phyloP scores from a whole-genome alignment of 1,139 yeast species.

The Hemisphaericaspora xylanilytica region DNA sequence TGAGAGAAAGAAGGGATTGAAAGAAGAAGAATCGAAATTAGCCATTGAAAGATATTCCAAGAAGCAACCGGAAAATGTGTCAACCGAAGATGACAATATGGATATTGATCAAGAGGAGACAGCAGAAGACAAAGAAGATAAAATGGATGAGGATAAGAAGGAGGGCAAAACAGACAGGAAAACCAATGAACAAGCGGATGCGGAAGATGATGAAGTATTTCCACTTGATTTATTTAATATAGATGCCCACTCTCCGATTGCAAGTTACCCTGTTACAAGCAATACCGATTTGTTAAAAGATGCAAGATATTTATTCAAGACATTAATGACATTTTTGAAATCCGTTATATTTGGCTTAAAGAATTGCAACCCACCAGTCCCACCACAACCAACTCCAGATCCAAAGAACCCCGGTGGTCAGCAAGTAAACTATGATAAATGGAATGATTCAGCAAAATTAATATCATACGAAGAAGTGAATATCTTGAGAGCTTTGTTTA shows the following conservation, averaged over 20 bases:
- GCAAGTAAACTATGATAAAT: slow-evolving; percentile 53
- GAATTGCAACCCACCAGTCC: slow-evolving; percentile 86
- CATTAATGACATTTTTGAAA: slow-evolving; percentile 84
- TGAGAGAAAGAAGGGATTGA: slow-evolving; percentile 40
- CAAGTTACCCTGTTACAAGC: slow-evolving; percentile 26
- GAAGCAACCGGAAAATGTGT: slow-evolving; percentile 13
- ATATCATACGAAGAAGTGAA: slow-evolving; percentile 80
- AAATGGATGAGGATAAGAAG: too few species aligned
- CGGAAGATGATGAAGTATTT: slow-evolving; percentile 28
- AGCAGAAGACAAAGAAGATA: slow-evolving; percentile 20
- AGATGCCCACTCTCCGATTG: slow-evolving; percentile 41
- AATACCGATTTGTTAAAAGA: slow-evolving; percentile 75
- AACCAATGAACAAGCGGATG: slow-evolving; percentile 21
- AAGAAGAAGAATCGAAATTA: slow-evolving; percentile 44
- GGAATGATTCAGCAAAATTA: slow-evolving; percentile 88
- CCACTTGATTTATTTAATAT: slow-evolving; percentile 38
- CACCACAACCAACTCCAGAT: slow-evolving; percentile 47
- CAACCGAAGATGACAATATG: slow-evolving; percentile 12
- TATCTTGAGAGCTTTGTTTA: slow-evolving; percentile 70
- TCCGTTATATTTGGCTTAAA: slow-evolving; percentile 89
- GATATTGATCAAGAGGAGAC: slow-evolving; percentile 18
- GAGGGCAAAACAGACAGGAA: slow-evolving; percentile 14
- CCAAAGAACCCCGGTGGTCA: slow-evolving; percentile 62
- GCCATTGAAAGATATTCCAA: slow-evolving; percentile 42
- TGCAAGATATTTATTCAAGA: slow-evolving; percentile 83